Evolutionary conservation across 2,329 filamentous ascomycete species (phyloP).

Genomic region (Ophiostoma australiae): DNA sequence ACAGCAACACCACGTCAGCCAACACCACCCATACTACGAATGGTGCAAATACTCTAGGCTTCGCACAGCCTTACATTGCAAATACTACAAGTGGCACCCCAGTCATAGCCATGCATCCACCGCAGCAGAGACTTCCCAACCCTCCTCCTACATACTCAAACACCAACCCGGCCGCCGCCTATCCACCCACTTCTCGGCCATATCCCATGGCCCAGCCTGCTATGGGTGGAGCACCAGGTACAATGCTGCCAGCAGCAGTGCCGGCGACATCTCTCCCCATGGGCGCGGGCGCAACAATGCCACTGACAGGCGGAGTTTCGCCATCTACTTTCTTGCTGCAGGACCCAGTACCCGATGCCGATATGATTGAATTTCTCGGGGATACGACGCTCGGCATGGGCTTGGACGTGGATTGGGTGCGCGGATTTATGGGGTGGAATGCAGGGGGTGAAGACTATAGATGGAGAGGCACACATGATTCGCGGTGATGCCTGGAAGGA

Average conservation of each 20-base stretch:
- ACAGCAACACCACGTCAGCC: background rate
- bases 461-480: slow-evolving; percentile 18
- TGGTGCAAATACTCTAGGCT: background rate
- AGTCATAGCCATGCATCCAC: background rate
- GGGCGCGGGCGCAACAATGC: background rate
- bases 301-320: background rate
- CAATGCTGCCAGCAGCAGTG: background rate
- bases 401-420: slow-evolving; percentile 23
- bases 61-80: background rate
- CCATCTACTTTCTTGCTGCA: background rate
- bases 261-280: background rate
- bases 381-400: slow-evolving; percentile 19
- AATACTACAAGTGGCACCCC: background rate
- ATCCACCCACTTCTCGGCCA: background rate
- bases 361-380: slow-evolving; percentile 21
- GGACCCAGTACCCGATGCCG: slow-evolving; percentile 14
- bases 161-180: background rate
- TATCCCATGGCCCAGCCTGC: background rate
- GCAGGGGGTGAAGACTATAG: slow-evolving; percentile 22
- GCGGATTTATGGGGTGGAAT: slow-evolving; percentile 27
- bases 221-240: background rate
- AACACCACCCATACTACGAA: background rate
- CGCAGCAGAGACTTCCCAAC: background rate
- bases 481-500: background rate
- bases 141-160: background rate